Conservation (phyloP, 768 basidiomycete species). For the Boletus eberwhitei region DNA sequence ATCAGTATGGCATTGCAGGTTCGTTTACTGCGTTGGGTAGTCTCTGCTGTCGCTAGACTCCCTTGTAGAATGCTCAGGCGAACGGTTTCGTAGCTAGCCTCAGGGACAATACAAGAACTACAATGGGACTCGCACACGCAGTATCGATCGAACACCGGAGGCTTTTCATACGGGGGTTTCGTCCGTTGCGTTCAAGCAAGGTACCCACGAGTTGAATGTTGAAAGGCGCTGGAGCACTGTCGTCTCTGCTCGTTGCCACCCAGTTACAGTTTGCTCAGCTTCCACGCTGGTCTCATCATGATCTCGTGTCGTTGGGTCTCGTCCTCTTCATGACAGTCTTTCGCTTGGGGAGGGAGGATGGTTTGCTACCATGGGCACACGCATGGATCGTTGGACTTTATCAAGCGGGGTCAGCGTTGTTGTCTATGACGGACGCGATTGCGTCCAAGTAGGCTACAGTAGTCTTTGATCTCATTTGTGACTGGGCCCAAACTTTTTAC, state of each 20-base stretch:
- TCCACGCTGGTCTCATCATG: slow-evolving; percentile 73
- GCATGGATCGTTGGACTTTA: slow-evolving; percentile 31
- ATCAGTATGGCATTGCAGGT: slow-evolving; percentile 48
- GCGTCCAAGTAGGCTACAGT: slow-evolving; percentile 47
- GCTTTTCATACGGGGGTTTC: slow-evolving; percentile 31
- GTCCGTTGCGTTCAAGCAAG: background rate
- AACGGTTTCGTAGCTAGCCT: slow-evolving; percentile 45
- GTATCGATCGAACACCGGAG: slow-evolving; percentile 13
- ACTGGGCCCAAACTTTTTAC: too few species aligned
- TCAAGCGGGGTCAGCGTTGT: slow-evolving; percentile 59
- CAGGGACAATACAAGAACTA: slow-evolving; percentile 34
- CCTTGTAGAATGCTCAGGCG: slow-evolving; percentile 42
- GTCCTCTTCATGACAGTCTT: slow-evolving; percentile 55
- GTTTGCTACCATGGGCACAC: slow-evolving; percentile 33
- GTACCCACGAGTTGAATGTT: slow-evolving; percentile 2
- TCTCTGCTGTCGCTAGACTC: background rate
- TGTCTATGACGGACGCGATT: slow-evolving; percentile 70
- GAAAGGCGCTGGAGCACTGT: slow-evolving; percentile 62
- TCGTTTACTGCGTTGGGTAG: background rate
- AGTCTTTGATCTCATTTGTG: too few species aligned
- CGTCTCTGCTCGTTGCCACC: slow-evolving; percentile 73
- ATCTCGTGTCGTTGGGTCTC: slow-evolving; percentile 65
- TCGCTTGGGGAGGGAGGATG: slow-evolving; percentile 66
- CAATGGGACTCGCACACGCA: slow-evolving; percentile 43
- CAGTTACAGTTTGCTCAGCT: slow-evolving; percentile 59